Evolutionary conservation across 1,284 basidiomycete species (phyloP), one percentile per base, ranked within the genome.

Genomic region (Inonotus hispidus): DNA sequence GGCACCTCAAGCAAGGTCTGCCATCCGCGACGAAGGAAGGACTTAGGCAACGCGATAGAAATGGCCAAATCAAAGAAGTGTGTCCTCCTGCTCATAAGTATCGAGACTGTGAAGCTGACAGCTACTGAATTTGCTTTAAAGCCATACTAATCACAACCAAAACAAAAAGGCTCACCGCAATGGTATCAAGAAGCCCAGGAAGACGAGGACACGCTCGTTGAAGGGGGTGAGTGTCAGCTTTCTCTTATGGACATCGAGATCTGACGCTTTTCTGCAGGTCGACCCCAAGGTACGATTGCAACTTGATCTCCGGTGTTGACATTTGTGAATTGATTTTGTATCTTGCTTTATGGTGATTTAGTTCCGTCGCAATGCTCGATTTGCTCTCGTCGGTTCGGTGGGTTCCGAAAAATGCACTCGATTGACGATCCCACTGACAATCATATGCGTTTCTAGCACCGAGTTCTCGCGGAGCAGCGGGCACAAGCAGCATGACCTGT

Each of bases 91-190:
- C 41, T 2, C 38, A 23, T 21, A 16, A 46, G 32, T 52, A 3
- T 46, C n/a, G 29, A 41, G 11, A 8, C 13, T 29, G 49, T 27
- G 10, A 37, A 43, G 38, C 8, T 43, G 25, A 37, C 32, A n/a
- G 29, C 5, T 10, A 21, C 23, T 56, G 49, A 59, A 25, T 13
- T 14, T 35, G 4, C 23, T 53, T 38, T 65, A 16, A 64, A 92
- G 90, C 71, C 88, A 91, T 74, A 90, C 88, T 71, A 92, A 91
- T 78, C 94, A 96, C 84, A 96, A 96, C 84, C 94, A 96, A 82
- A 90, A 71, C 82, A 83, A 83, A 76, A 95, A 94, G 84, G 94
- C 96, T 71, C 96, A 99, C 84, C 87, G 91, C 68, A 99, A 99
- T 82, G 96, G 94, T 74, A 95, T 96, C 81, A 93, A 89, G 79